Evolutionary conservation across 345 rosid genomes (phyloP).

Genomic region (Aquilaria malaccensis): DNA sequence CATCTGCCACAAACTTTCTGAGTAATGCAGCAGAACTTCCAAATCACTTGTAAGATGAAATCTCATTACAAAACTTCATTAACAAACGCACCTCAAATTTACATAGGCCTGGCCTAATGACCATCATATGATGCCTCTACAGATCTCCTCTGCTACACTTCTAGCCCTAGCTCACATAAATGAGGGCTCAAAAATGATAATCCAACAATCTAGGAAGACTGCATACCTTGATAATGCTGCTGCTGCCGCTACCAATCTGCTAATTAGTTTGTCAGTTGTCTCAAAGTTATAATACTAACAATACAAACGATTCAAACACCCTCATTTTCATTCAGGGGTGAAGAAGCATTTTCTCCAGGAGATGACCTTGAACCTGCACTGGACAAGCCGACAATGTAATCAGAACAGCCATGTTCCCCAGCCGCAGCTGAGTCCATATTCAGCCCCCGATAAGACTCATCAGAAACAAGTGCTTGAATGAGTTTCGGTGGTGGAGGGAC

Average conservation of each 20-base stretch:
- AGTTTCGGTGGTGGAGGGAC: slow-evolving; percentile 71
- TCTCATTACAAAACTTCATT: too few relatives aligned
- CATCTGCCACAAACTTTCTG: too few relatives aligned
- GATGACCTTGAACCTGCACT: slow-evolving; percentile 45
- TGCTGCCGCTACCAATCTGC: too few relatives aligned
- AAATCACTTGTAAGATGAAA: too few relatives aligned
- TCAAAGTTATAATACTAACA: background rate
- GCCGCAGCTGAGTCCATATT: slow-evolving; percentile 27
- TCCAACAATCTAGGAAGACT: background rate
- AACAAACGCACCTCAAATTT: too few relatives aligned
- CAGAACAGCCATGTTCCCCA: slow-evolving; percentile 29
- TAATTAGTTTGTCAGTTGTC: background rate
- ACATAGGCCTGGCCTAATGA: too few relatives aligned
- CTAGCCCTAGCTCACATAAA: too few relatives aligned
- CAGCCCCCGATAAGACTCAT: slow-evolving; percentile 65
- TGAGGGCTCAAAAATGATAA: too few relatives aligned
- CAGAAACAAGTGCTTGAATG: slow-evolving; percentile 75
- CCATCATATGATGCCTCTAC: too few relatives aligned
- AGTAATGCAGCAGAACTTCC: too few relatives aligned
- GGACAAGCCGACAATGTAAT: slow-evolving; percentile 30
- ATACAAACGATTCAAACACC: slow-evolving; percentile 4
- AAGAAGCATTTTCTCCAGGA: slow-evolving; percentile 31
- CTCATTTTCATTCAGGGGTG: slow-evolving; percentile 21
- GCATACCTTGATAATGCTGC: too few relatives aligned
- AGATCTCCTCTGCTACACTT: too few relatives aligned